These are phyloP conservation scores for Pythium guiyangense DNA, from an alignment of 352 stramenopile genomes.

Conservation along the genomic window DNA sequence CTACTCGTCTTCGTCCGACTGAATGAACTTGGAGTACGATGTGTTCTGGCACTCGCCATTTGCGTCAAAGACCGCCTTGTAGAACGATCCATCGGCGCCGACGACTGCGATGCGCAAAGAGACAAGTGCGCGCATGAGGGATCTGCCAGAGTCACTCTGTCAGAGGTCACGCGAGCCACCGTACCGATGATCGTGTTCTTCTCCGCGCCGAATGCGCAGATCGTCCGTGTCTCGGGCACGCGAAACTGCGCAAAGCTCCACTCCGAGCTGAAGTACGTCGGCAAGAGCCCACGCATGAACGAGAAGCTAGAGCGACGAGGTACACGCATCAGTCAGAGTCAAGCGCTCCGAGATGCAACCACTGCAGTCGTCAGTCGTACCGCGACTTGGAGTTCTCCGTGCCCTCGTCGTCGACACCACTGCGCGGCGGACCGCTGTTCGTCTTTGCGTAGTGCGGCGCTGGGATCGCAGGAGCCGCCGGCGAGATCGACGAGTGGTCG, in stretches of 20 bases:
- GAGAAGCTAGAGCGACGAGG: constrained; percentile 59
- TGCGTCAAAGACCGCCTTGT: constrained; percentile 85
- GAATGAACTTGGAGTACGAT: constrained; percentile 89
- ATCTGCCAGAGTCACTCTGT: neutral
- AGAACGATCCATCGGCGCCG: constrained; percentile 83
- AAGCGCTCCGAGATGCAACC: constrained; percentile 1
- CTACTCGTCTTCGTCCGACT: constrained; percentile 86
- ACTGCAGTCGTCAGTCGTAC: constrained; percentile 20
- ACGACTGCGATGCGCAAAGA: constrained; percentile 48
- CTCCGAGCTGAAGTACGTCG: constrained; percentile 93
- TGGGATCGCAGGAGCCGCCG: constrained; percentile 33
- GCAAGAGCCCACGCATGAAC: constrained; percentile 88
- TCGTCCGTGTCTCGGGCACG: constrained; percentile 86
- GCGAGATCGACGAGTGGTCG: constrained; percentile 54
- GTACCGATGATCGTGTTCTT: constrained; percentile 91
- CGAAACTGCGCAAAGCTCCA: constrained; percentile 94
- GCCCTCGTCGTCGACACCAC: constrained; percentile 60
- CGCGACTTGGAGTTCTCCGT: constrained; percentile 88
- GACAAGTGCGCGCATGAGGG: neutral
- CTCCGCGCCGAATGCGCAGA: constrained; percentile 91
- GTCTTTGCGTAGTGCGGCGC: constrained; percentile 30
- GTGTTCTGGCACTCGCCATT: constrained; percentile 88
- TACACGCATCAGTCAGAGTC: neutral
- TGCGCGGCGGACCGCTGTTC: constrained; percentile 36
- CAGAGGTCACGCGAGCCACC: constrained; percentile 2